Conservation (phyloP, 129 eudicot species). For the Tagetes patula region DNA sequence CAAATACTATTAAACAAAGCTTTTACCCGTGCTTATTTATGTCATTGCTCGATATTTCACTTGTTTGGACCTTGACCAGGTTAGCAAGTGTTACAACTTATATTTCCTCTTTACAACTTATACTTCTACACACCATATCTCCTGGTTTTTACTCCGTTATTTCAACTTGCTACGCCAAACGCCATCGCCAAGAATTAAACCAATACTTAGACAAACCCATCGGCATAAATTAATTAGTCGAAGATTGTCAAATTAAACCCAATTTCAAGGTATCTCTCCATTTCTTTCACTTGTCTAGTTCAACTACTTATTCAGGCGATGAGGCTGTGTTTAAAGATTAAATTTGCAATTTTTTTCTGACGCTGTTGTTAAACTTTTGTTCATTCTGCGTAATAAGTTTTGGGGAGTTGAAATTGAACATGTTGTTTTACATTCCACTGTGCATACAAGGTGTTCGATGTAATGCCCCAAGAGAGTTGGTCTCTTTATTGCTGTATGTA, state of each 20-base stretch:
- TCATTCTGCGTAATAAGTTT: neutral
- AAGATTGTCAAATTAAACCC: neutral
- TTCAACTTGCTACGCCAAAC: no score
- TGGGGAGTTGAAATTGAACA: neutral
- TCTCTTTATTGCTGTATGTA: slow-evolving; percentile 1
- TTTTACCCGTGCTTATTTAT: no score
- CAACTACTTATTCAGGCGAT: neutral
- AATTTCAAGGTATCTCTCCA: slow-evolving; percentile 19
- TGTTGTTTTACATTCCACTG: slow-evolving; percentile 1
- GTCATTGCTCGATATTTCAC: no score
- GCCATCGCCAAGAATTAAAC: neutral
- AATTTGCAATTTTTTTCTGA: neutral
- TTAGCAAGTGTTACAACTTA: no score
- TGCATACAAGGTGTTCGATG: slow-evolving; percentile 24
- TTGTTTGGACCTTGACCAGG: no score
- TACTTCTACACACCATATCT: neutral
- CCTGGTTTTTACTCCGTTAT: neutral
- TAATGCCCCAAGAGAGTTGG: slow-evolving; percentile 17
- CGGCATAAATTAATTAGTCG: neutral
- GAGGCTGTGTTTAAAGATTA: neutral
- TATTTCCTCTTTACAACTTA: no score
- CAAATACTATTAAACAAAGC: no score
- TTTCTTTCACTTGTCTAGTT: neutral
- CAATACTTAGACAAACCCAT: neutral
- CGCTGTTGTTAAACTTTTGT: neutral